phyloP scores from a whole-genome alignment of 2,329 filamentous ascomycete species.

The Phialemoniopsis sp. region DNA sequence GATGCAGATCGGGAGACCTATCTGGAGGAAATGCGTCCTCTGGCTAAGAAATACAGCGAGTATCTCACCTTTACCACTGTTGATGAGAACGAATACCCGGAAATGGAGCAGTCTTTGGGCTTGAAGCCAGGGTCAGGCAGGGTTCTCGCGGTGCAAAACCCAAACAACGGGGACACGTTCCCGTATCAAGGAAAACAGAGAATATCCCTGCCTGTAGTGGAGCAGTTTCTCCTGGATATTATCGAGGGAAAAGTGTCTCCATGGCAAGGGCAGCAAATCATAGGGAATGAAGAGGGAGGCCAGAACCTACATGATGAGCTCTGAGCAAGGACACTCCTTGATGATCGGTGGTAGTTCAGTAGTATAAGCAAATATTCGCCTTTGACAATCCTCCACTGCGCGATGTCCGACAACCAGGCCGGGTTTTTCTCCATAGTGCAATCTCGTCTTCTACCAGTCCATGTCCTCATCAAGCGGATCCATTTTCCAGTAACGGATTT shows the following conservation, averaged over 20 bases:
- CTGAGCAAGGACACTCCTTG: no score
- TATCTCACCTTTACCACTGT: slow-evolving; percentile 45
- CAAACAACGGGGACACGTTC: slow-evolving; percentile 37
- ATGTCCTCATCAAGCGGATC: no score
- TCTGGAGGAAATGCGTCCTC: slow-evolving; percentile 25
- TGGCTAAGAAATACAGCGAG: slow-evolving; percentile 40
- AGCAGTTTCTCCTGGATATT: slow-evolving; percentile 38
- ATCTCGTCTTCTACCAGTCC: no score
- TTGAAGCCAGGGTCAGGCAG: slow-evolving; percentile 18
- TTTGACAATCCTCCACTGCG: no score
- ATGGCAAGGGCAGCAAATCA: slow-evolving; percentile 18
- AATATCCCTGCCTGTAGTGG: slow-evolving; percentile 28
- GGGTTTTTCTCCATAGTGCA: no score
- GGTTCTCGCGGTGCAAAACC: slow-evolving; percentile 38
- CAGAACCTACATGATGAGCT: no score
- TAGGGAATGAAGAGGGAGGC: slow-evolving; percentile 13
- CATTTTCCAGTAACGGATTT: no score
- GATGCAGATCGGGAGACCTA: slow-evolving; percentile 27
- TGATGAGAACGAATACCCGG: slow-evolving; percentile 37
- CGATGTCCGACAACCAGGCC: no score
- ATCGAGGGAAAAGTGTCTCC: slow-evolving; percentile 33
- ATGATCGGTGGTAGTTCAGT: no score
- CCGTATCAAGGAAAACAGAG: slow-evolving; percentile 22
- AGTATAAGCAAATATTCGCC: no score
- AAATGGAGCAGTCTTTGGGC: slow-evolving; percentile 35